Conservation (phyloP, 2,329 filamentous ascomycete species). For the Neonectria coccinea region DNA sequence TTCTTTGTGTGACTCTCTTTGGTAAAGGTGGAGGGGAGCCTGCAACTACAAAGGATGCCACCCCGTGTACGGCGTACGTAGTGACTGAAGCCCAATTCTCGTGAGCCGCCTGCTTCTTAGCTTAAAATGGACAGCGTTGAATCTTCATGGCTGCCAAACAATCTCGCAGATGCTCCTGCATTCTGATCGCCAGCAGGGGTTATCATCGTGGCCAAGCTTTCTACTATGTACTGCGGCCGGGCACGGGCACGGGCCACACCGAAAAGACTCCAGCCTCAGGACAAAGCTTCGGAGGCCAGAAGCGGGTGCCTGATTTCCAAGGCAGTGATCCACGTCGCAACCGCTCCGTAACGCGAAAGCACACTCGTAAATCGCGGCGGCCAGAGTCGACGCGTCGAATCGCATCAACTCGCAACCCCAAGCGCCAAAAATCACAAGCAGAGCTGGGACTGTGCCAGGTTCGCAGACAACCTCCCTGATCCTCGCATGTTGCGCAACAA, state of each 20-base stretch:
- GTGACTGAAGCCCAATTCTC: not conserved
- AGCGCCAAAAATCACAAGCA: conserved; percentile 34
- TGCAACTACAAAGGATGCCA: not conserved
- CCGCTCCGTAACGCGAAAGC: conserved; percentile 44
- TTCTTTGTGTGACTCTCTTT: not conserved
- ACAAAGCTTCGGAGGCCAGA: not conserved
- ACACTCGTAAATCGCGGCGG: conserved; percentile 46
- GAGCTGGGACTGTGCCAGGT: conserved; percentile 41
- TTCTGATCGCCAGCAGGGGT: conserved; percentile 33
- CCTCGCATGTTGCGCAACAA: conserved; percentile 52
- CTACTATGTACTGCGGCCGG: not conserved
- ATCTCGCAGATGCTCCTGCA: conserved; percentile 7
- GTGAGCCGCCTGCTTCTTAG: not conserved
- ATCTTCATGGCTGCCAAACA: not conserved
- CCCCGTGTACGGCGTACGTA: not conserved
- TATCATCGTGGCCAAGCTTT: conserved; percentile 25
- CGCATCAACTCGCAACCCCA: conserved; percentile 43
- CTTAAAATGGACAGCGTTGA: not conserved
- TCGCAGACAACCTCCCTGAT: conserved; percentile 42
- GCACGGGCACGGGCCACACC: conserved; percentile 34
- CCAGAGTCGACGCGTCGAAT: conserved; percentile 44
- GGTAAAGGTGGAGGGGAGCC: no score
- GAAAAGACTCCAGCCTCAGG: not conserved
- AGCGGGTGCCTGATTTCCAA: conserved; percentile 34
- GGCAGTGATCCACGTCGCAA: conserved; percentile 42